Conservation (phyloP, 225 moss, liverwort and hornwort genomes). For the Asterella californica region DNA sequence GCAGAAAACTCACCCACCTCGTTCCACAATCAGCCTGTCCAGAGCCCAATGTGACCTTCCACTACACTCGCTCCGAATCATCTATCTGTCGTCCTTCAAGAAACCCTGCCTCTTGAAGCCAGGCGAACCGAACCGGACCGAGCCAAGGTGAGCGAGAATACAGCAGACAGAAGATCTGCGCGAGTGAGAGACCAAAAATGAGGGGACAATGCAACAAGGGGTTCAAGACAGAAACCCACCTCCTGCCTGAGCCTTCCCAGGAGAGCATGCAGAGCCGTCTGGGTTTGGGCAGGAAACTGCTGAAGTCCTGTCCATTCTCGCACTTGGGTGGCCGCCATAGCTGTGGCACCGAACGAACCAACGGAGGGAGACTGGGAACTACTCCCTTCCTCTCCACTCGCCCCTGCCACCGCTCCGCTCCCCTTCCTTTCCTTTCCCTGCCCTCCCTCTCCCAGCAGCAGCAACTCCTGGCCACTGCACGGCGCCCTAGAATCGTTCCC, state of each 20-base stretch:
- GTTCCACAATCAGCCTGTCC: neutral
- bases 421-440: neutral
- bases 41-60: neutral
- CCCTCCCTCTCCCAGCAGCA: neutral
- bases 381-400: neutral
- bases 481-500: neutral
- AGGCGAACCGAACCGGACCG: neutral
- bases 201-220: constrained; percentile 2
- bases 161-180: neutral
- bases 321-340: constrained; percentile 58
- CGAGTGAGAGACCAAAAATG: neutral
- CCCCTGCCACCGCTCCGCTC: neutral
- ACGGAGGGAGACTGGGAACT: neutral
- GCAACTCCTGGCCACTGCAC: neutral
- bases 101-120: neutral
- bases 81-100: neutral
- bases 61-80: constrained; percentile 1
- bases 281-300: constrained; percentile 94
- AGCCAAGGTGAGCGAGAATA: neutral
- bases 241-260: constrained; percentile 82
- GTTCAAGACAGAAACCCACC: constrained; percentile 34
- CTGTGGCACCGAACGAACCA: constrained; percentile 2
- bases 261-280: constrained; percentile 77
- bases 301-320: constrained; percentile 98
- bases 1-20: neutral